Evolutionary conservation across 2,329 filamentous ascomycete species (phyloP).

Genomic region (Emericellopsis atlantica): DNA sequence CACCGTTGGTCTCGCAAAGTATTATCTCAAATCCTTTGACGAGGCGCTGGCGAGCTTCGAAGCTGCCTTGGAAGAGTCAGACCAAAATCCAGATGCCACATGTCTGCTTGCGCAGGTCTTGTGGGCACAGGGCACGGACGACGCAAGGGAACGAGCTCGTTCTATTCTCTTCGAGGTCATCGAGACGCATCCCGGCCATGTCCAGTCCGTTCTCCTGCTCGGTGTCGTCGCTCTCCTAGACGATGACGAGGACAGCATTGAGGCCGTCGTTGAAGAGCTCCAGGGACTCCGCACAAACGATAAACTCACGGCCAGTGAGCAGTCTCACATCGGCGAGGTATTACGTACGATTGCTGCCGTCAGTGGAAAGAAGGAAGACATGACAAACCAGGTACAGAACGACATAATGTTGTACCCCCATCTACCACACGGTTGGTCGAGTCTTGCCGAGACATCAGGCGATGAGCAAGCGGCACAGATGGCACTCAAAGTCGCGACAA

Average conservation of each 20-base stretch:
- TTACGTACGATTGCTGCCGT: constrained; percentile 61
- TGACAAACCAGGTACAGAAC: constrained; percentile 53
- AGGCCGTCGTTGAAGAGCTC: constrained; percentile 71
- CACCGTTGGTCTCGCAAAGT: constrained; percentile 73
- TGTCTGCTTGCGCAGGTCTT: constrained; percentile 84
- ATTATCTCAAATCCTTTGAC: constrained; percentile 53
- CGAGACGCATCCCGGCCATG: constrained; percentile 60
- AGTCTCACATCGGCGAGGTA: constrained; percentile 59
- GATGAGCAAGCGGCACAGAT: constrained; percentile 53
- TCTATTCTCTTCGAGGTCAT: constrained; percentile 72
- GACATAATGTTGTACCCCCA: constrained; percentile 74
- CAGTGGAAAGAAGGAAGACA: constrained; percentile 32
- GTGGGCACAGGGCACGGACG: constrained; percentile 74
- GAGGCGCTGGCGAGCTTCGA: constrained; percentile 71
- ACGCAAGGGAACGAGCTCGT: constrained; percentile 63
- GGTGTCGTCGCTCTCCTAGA: constrained; percentile 77
- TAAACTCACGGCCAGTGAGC: constrained; percentile 48
- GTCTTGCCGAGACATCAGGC: constrained; percentile 50
- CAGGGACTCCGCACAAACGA: constrained; percentile 57
- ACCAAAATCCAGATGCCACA: constrained; percentile 67
- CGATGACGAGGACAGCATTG: constrained; percentile 62
- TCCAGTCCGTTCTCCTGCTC: constrained; percentile 68
- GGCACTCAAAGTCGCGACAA: constrained; percentile 66
- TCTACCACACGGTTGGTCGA: constrained; percentile 69
- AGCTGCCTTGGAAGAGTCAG: constrained; percentile 63